Conservation (phyloP, 306 rosid genomes). For the Lupinus albus region DNA sequence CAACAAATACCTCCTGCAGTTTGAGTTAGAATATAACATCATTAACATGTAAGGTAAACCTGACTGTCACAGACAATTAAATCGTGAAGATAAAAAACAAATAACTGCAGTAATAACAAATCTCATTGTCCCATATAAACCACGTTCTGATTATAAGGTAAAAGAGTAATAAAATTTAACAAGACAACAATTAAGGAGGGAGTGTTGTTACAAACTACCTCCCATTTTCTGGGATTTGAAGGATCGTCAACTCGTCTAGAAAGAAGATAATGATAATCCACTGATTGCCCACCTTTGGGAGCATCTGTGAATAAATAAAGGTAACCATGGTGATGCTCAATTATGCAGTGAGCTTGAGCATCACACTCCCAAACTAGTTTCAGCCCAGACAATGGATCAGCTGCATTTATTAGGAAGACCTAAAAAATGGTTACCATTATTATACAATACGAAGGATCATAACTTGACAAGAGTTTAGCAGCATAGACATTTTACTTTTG, state of each 20-base stretch:
- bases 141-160: background rate
- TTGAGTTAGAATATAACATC: conserved; percentile 15
- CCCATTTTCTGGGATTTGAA: conserved; percentile 75
- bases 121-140: conserved; percentile 28
- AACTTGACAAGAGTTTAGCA: conserved; percentile 30
- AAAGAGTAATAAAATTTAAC: conserved; percentile 15
- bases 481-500: conserved; percentile 64
- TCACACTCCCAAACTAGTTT: conserved; percentile 84
- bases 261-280: conserved; percentile 83
- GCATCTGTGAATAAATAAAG: conserved; percentile 87
- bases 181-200: background rate
- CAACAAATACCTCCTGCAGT: conserved; percentile 66
- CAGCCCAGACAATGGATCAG: conserved; percentile 82
- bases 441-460: conserved; percentile 39
- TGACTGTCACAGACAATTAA: conserved; percentile 19
- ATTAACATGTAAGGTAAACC: conserved; percentile 25
- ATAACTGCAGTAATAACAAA: background rate
- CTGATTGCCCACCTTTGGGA: conserved; percentile 61
- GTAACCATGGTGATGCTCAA: conserved; percentile 83
- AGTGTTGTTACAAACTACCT: conserved; percentile 57
- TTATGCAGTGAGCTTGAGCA: conserved; percentile 72
- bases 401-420: conserved; percentile 93
- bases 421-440: conserved; percentile 57
- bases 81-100: conserved; percentile 20
- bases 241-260: conserved; percentile 54